Evolutionary conservation across 495 filamentous ascomycete species (phyloP), one percentile per base, ranked within the genome.

Genomic region (Trichoderma reesei): DNA sequence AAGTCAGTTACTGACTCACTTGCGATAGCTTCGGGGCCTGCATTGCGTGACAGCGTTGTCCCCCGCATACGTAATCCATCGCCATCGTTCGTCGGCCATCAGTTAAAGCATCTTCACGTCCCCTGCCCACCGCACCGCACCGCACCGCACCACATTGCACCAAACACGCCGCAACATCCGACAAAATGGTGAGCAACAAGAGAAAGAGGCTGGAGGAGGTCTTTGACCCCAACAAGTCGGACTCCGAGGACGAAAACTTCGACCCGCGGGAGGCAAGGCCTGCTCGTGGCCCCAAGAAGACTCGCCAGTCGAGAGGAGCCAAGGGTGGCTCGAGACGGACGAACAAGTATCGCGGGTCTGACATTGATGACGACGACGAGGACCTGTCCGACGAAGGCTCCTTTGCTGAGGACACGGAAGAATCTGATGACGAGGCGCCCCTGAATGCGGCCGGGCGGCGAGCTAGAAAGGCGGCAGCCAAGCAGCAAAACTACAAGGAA

Each of bases 201-300:
- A 83, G 91, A 65, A 88, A 87, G 74, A 64, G 73, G 42, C 74
- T 75, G 14, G 73, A 88, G 65, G 87, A 90, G 63, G 83, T 83
- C 66, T 83, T 93, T 68, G 90, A 90, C 72, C 87, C 86, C 31
- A 91, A 86, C 76, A 89, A 89, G 70, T 94, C 91, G 54, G 91
- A 96, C 69, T 84, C 90, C 0, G 85, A 91, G 54, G 91, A 96
- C 67, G 86, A 88, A 54, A 90, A 90, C 71, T 96, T 90, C 73
- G 81, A 83, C 54, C 80, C 79, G 37, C 67, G 68, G 10, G 70
- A 77, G 13, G 76, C 76, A 41, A 71, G 79, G 69, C 73, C 84
- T 72, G 62, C 72, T 70, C 67, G 76, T 70, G 69, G 72, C 14
- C 66, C 69, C 59, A 79, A 79, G 66, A 77, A 77, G 66, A 69